Evolutionary conservation across 1,139 yeast species (phyloP).

Genomic region (Pichia terricola): DNA sequence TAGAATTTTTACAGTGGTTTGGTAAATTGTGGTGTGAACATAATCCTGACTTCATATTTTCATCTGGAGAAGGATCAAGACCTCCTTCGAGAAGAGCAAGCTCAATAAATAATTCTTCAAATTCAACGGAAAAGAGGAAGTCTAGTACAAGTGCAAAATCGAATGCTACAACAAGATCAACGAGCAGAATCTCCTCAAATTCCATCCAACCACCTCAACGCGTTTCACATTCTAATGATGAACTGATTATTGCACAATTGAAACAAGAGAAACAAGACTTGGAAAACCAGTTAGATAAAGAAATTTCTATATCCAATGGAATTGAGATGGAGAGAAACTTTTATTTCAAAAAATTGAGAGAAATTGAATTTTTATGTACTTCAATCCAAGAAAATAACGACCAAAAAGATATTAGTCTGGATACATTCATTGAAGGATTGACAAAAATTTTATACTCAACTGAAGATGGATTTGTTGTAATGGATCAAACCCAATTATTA

Average conservation of each 20-base stretch:
- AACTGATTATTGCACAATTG: too few relatives aligned
- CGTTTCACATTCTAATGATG: too few relatives aligned
- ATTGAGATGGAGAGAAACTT: constrained; percentile 76
- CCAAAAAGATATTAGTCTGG: constrained; percentile 28
- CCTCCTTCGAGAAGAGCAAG: background rate
- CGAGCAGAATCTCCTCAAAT: background rate
- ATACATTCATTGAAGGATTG: constrained; percentile 46
- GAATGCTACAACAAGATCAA: background rate
- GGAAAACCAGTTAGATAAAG: background rate
- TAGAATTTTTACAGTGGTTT: constrained; percentile 91
- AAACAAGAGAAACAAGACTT: background rate
- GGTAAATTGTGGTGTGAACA: constrained; percentile 73
- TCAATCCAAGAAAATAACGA: constrained; percentile 32
- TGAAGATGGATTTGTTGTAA: constrained; percentile 46
- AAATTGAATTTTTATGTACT: constrained; percentile 74
- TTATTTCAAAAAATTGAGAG: constrained; percentile 81
- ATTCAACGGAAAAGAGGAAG: background rate
- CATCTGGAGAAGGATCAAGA: background rate
- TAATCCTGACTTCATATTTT: constrained; percentile 17
- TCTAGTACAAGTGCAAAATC: background rate
- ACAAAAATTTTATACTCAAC: constrained; percentile 73
- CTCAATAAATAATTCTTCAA: background rate
- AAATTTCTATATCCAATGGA: constrained; percentile 24
- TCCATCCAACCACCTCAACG: too few relatives aligned
- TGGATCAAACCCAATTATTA: too few relatives aligned